Evolutionary conservation across 805 yeast genomes (phyloP).

Genomic region (Nakazawaea sp.): DNA sequence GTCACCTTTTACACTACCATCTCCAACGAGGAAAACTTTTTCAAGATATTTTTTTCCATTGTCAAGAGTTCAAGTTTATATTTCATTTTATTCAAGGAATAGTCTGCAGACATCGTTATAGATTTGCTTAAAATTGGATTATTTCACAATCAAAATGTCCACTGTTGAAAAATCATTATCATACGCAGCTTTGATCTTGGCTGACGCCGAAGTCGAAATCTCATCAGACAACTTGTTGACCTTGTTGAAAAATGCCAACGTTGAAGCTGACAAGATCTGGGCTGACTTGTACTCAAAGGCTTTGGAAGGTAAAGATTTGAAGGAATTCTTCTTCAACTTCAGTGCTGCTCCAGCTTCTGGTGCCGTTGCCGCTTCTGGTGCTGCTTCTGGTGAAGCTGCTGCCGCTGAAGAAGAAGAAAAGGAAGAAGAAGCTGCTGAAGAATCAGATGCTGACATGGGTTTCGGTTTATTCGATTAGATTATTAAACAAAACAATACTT

Average conservation of each 20-base stretch:
- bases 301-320: constrained; percentile 70
- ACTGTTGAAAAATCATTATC: constrained; percentile 89
- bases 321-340: constrained; percentile 58
- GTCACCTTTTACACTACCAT: not conserved
- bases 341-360: constrained; percentile 44
- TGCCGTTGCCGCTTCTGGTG: constrained; percentile 40
- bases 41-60: not conserved
- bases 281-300: constrained; percentile 80
- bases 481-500: no score
- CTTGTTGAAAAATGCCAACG: constrained; percentile 71
- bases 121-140: constrained; percentile 34
- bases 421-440: constrained; percentile 53
- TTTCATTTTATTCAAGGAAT: constrained; percentile 14
- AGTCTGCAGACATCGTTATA: constrained; percentile 32
- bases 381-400: constrained; percentile 38
- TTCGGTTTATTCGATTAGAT: constrained; percentile 85
- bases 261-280: constrained; percentile 73
- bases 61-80: not conserved
- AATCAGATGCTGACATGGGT: constrained; percentile 82
- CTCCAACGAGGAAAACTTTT: constrained; percentile 1
- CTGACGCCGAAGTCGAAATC: constrained; percentile 94
- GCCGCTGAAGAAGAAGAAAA: constrained; percentile 51
- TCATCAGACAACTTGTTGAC: constrained; percentile 73
- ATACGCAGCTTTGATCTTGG: constrained; percentile 96
- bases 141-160: constrained; percentile 42